Base-by-base conservation (phyloP, 1,284 basidiomycete species). In the Moesziomyces parantarcticus region DNA sequence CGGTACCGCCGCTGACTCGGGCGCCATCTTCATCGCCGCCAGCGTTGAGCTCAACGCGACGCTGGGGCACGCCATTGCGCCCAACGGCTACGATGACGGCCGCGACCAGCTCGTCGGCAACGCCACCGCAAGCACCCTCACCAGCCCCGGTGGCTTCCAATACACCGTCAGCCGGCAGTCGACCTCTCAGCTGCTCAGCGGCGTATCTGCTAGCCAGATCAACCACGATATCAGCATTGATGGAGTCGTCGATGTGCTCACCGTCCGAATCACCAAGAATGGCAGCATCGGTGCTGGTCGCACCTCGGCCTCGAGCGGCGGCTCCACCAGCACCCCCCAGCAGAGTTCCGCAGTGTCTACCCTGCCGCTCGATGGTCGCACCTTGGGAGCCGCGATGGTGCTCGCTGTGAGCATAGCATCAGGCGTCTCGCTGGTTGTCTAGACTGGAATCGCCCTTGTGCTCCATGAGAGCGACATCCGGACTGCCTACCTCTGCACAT, bases 141-240 rank as follows among this genome's bases (percentile, higher is more conserved):
- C 69, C 4, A 75, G 71, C 10, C 58, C 74, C 3, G 67, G 67
- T 29, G 74, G 75, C 34, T 72, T 63, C 55, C 34, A 75, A 46
- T 83, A 78, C 56, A 61, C 57, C 18, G 73, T 81, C 5, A 76
- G 62, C 34, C 50, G 43, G n/a, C 50, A 43, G 25, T 64, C 59
- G 21, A 61, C 72, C 46, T 40, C 58, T 2, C 40, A 62, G 20
- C 53, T 79, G 11, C 46, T 81, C n/a, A 60, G 47, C 20, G 61
- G 66, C 2, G 26, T 77, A 20, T 40, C 48, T 20, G 50, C 68
- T 1, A 71, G 54, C 41, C 63, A 77, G 51, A 75, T 83, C 67
- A 83, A 83, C 57, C 80, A 83, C 62, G 61, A 58, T 18, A 82
- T 83, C 36, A 58, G 58, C 23, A 69, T 73, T 16, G 80, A 83